These are phyloP conservation scores for Bromus sterilis DNA, from an alignment of 176 grass and related monocot genomes.

Conservation along the genomic window DNA sequence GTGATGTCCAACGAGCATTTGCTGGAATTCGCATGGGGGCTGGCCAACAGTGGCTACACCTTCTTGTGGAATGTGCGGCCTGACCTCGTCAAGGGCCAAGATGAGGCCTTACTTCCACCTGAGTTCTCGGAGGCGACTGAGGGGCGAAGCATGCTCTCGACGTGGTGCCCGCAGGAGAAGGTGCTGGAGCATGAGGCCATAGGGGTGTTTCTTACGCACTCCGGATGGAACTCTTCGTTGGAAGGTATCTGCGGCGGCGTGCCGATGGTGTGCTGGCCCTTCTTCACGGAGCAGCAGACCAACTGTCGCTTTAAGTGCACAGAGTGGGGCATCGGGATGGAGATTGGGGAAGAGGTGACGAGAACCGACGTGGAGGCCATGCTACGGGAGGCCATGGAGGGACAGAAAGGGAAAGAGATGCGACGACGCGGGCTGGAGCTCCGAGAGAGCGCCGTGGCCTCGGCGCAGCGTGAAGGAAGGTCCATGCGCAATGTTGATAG, in stretches of 20 bases:
- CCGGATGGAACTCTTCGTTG: conserved; percentile 66
- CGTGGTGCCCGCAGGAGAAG: too few species aligned
- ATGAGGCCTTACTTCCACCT: too few species aligned
- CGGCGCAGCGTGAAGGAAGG: too few species aligned
- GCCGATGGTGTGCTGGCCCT: conserved; percentile 68
- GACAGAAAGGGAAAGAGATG: too few species aligned
- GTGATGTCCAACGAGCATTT: conserved; percentile 32
- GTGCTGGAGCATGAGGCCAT: too few species aligned
- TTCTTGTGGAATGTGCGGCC: conserved; percentile 50
- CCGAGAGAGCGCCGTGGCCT: too few species aligned
- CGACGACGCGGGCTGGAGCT: too few species aligned
- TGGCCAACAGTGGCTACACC: conserved; percentile 27
- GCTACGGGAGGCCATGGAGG: too few species aligned
- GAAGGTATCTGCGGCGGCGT: conserved; percentile 56
- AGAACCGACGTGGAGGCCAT: too few species aligned
- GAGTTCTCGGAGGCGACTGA: too few species aligned
- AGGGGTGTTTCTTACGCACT: conserved; percentile 46
- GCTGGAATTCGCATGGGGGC: conserved; percentile 50
- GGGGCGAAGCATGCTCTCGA: too few species aligned
- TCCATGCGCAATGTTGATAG: too few species aligned
- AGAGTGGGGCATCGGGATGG: conserved; percentile 57
- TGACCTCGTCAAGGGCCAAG: conserved; percentile 28
- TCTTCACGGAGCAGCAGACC: conserved; percentile 63
- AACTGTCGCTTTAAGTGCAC: conserved; percentile 48
- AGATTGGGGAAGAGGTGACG: conserved; percentile 20